Evolutionary conservation across 371 early-diverging fungal genomes (phyloP).

Genomic region (Apophysomyces sp.): DNA sequence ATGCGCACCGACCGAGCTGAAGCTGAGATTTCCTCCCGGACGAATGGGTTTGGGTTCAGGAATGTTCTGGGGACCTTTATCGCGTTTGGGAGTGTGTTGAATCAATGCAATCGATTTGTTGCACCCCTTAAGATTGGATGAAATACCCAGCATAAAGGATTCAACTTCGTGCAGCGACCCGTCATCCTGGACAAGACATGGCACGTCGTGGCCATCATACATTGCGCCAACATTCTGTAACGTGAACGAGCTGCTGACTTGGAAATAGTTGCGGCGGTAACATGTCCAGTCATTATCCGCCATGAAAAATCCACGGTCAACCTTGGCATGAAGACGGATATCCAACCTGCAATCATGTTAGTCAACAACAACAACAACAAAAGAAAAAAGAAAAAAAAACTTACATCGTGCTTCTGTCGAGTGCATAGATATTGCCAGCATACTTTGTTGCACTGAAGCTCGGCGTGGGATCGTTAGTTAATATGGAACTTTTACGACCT

Average conservation of each 20-base stretch:
- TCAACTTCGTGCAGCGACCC: slow-evolving; percentile 28
- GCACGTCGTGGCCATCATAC: slow-evolving; percentile 48
- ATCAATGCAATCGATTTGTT: slow-evolving; percentile 72
- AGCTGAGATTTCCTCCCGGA: slow-evolving; percentile 54
- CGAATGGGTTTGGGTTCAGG: slow-evolving; percentile 66
- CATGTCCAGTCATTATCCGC: slow-evolving; percentile 88
- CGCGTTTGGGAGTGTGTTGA: slow-evolving; percentile 93
- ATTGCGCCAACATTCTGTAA: slow-evolving; percentile 47
- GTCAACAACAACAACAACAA: neutral
- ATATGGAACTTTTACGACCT: neutral
- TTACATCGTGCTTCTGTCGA: slow-evolving; percentile 18
- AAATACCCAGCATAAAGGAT: slow-evolving; percentile 70
- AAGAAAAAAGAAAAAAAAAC: slow-evolving; percentile 6
- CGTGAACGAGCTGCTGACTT: slow-evolving; percentile 73
- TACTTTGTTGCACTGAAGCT: slow-evolving; percentile 24
- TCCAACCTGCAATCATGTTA: slow-evolving; percentile 17
- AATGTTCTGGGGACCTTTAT: slow-evolving; percentile 82
- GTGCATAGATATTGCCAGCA: slow-evolving; percentile 12
- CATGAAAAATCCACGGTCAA: slow-evolving; percentile 81
- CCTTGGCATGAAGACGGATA: slow-evolving; percentile 57
- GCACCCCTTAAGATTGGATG: slow-evolving; percentile 54
- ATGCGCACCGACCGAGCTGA: slow-evolving; percentile 39
- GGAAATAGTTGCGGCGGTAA: slow-evolving; percentile 92
- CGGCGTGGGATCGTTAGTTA: slow-evolving; percentile 12
- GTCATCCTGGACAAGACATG: slow-evolving; percentile 53